Conservation (phyloP, 345 rosid genomes). For the Schrenkiella parvula region DNA sequence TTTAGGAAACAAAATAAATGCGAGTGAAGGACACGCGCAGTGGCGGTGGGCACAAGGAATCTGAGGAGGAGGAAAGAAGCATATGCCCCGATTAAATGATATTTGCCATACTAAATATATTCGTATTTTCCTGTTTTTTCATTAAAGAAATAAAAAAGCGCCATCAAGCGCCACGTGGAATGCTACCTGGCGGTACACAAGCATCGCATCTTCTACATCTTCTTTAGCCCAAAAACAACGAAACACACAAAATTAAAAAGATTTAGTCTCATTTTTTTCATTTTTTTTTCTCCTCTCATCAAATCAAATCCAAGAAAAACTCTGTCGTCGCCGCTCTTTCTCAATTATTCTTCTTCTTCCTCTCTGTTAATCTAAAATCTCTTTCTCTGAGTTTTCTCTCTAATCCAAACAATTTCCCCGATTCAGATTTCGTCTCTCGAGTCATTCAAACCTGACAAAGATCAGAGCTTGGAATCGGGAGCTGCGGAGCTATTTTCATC, state of each 20-base stretch:
- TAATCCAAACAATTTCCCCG: background rate
- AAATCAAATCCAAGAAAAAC: slow-evolving; percentile 17
- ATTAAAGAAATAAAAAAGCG: slow-evolving; percentile 3
- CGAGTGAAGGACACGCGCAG: slow-evolving; percentile 20
- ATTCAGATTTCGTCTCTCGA: slow-evolving; percentile 10
- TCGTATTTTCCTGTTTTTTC: background rate
- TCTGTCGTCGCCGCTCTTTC: slow-evolving; percentile 1
- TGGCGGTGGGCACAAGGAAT: slow-evolving; percentile 32
- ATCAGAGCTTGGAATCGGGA: background rate
- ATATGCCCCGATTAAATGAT: slow-evolving; percentile 21
- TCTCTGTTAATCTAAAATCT: background rate
- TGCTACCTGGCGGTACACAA: slow-evolving; percentile 52
- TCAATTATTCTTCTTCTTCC: background rate
- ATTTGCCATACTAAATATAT: background rate
- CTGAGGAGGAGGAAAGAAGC: slow-evolving; percentile 24
- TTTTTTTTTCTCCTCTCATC: slow-evolving; percentile 15
- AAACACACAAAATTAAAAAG: background rate
- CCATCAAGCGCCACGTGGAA: slow-evolving; percentile 62
- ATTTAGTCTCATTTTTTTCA: background rate
- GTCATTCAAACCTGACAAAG: background rate
- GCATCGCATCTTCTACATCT: slow-evolving; percentile 51
- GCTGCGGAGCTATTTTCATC: background rate
- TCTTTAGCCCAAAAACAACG: background rate
- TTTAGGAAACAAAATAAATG: too few species aligned
- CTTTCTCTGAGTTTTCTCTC: slow-evolving; percentile 5